These are phyloP conservation scores for Barnettozyma californica DNA, from an alignment of 805 yeast genomes.

Conservation along the genomic window DNA sequence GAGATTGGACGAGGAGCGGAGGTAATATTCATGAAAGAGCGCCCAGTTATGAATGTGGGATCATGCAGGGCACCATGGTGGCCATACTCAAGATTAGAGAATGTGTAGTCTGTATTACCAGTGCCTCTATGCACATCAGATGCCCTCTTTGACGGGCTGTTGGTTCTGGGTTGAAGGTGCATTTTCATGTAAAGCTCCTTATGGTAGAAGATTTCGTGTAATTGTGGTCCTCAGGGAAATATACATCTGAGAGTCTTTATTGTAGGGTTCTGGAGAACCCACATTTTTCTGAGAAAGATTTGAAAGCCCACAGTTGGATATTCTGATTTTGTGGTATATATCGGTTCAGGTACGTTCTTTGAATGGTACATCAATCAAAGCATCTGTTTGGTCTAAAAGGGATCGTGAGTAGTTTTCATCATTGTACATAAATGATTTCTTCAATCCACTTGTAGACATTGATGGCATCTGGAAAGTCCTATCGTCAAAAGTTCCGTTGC, in stretches of 20 bases:
- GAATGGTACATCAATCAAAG: constrained; percentile 5
- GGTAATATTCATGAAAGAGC: not conserved
- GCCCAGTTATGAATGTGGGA: not conserved
- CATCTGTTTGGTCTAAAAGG: not conserved
- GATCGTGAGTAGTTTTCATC: not conserved
- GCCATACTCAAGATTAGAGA: not conserved
- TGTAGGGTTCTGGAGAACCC: not conserved
- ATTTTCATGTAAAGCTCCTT: not conserved
- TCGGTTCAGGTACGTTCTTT: not conserved
- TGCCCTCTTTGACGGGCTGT: not conserved
- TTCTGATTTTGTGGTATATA: not conserved
- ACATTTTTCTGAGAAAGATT: not conserved
- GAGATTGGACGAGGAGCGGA: not conserved
- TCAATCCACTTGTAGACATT: not conserved
- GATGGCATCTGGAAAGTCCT: constrained; percentile 2
- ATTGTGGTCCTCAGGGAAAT: not conserved
- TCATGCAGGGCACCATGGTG: not conserved
- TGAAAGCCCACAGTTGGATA: not conserved
- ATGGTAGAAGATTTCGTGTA: not conserved
- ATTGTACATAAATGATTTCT: not conserved
- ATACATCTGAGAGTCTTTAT: not conserved
- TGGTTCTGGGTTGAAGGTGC: not conserved
- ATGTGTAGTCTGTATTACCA: not conserved
- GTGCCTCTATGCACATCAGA: not conserved
- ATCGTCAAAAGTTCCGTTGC: not conserved